Conservation (phyloP, 257 asterid genomes). For the Solanum tacnaense region DNA sequence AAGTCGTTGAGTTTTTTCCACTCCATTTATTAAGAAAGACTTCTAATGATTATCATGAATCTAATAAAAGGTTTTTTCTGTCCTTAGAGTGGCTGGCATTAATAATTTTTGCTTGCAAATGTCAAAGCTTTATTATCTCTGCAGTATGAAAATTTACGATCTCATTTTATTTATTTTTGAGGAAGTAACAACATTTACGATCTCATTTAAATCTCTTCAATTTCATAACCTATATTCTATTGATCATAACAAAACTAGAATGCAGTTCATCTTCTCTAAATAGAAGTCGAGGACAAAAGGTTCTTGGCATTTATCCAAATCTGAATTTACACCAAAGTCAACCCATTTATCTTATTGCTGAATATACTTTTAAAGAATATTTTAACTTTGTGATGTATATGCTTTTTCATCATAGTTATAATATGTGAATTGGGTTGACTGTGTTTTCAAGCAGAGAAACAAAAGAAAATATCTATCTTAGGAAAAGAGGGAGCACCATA, state of each 20-base stretch:
- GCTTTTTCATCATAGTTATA: neutral
- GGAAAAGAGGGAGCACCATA: constrained; percentile 54
- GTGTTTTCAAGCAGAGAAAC: neutral
- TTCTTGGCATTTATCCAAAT: neutral
- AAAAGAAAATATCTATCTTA: neutral
- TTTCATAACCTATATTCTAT: neutral
- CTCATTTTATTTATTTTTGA: neutral
- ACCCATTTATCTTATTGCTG: neutral
- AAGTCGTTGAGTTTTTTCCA: neutral
- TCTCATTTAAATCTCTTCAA: neutral
- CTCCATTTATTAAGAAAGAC: neutral
- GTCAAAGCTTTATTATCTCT: neutral
- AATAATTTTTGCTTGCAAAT: neutral
- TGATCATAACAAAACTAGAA: neutral
- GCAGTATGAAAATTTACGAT: neutral
- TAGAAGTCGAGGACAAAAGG: neutral
- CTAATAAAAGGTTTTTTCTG: neutral
- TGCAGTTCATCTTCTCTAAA: neutral
- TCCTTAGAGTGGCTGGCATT: neutral
- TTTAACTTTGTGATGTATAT: neutral
- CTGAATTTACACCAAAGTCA: neutral
- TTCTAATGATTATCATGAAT: neutral
- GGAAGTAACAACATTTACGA: neutral
- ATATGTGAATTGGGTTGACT: neutral
- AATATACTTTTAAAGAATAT: neutral